phyloP scores from a whole-genome alignment of 352 stramenopile species.

The Globisporangium paddicum region DNA sequence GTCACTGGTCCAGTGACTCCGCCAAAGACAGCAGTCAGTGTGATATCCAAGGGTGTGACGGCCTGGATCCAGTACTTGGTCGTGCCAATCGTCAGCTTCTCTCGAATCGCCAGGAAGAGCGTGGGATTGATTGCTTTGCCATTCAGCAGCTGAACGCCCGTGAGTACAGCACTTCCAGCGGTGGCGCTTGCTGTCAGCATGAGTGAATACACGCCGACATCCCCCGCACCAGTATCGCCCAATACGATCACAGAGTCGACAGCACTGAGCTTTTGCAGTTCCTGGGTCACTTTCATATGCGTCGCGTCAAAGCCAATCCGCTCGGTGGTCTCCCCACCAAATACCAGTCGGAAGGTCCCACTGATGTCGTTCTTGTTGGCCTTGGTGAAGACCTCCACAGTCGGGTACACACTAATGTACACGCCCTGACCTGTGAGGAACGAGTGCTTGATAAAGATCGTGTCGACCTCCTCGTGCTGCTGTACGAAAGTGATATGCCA shows the following conservation, averaged over 20 bases:
- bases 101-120: conserved; percentile 53
- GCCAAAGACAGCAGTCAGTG: conserved; percentile 23
- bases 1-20: conserved; percentile 12
- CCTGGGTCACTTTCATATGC: conserved; percentile 63
- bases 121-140: conserved; percentile 48
- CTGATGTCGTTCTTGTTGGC: conserved; percentile 52
- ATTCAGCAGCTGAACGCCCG: conserved; percentile 38
- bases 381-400: conserved; percentile 54
- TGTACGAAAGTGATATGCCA: conserved; percentile 92
- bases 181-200: conserved; percentile 37
- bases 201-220: conserved; percentile 60
- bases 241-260: conserved; percentile 63
- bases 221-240: conserved; percentile 28
- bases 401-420: conserved; percentile 64
- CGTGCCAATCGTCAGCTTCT: conserved; percentile 36
- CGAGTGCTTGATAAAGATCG: conserved; percentile 72
- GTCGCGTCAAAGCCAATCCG: conserved; percentile 55
- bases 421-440: conserved; percentile 69
- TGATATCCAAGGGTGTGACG: conserved; percentile 39
- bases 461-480: conserved; percentile 49
- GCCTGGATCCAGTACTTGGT: conserved; percentile 37
- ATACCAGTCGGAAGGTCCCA: conserved; percentile 53
- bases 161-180: conserved; percentile 25
- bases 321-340: conserved; percentile 50
- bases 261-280: conserved; percentile 57